Percentiles rank a stretch among this genome's conserved stretches.
Conservation (phyloP, 257 asterid species). For the Plantago elongata region DNA sequence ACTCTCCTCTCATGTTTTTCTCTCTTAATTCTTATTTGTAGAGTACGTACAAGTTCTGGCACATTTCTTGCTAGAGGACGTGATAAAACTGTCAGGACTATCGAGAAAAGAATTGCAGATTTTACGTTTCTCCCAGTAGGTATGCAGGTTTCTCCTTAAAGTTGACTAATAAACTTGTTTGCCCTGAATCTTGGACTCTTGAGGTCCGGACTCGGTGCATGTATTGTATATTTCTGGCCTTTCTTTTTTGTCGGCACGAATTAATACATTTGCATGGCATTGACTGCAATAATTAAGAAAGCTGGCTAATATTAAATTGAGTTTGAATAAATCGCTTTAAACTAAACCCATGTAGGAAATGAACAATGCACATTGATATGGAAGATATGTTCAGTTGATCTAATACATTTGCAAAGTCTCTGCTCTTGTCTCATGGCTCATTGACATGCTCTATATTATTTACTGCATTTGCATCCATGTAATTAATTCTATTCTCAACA, state of each 20-base stretch:
- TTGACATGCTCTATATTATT: not conserved
- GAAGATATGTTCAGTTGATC: no score
- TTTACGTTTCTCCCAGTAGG: conserved; percentile 94
- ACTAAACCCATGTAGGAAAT: no score
- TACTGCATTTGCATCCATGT: conserved; percentile 12
- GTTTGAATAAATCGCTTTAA: no score
- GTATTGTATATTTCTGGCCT: no score
- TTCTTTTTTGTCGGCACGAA: no score
- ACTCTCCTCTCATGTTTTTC: not conserved
- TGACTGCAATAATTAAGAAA: not conserved
- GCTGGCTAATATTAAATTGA: not conserved
- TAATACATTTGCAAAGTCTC: no score
- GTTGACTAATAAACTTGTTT: not conserved
- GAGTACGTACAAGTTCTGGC: conserved; percentile 98
- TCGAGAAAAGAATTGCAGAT: conserved; percentile 93
- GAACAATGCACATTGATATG: no score
- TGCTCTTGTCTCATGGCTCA: no score
- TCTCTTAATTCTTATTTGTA: conserved; percentile 21
- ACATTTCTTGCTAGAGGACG: conserved; percentile 88
- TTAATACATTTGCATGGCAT: not conserved
- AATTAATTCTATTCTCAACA: conserved; percentile 31
- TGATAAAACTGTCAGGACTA: conserved; percentile 65
- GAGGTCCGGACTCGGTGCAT: no score
- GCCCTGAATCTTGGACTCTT: conserved; percentile 8
- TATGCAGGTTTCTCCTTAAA: conserved; percentile 29